Conservation (phyloP, 2,329 filamentous ascomycete species). For the Microdochium nivale region DNA sequence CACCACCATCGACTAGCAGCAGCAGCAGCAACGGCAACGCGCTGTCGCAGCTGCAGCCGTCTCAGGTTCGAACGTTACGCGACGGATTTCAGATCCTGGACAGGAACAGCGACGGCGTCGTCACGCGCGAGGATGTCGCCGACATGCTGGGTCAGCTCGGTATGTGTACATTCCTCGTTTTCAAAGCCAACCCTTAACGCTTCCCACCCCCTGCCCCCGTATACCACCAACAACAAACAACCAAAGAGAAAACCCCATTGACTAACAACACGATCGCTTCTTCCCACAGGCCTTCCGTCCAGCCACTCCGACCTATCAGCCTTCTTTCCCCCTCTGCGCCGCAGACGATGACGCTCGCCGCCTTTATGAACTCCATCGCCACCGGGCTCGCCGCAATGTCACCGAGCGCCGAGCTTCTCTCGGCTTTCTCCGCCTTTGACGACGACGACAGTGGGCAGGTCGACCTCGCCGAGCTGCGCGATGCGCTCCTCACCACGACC, state of each 20-base stretch:
- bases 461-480: constrained; percentile 71
- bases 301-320: constrained; percentile 60
- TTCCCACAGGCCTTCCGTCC: constrained; percentile 58
- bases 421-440: constrained; percentile 91
- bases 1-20: constrained; percentile 23
- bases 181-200: background rate
- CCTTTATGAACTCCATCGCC: constrained; percentile 77
- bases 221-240: background rate
- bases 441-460: constrained; percentile 92
- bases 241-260: background rate
- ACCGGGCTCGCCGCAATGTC: constrained; percentile 67
- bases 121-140: constrained; percentile 74
- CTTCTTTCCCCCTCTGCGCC: constrained; percentile 73
- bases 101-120: constrained; percentile 73
- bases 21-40: constrained; percentile 34
- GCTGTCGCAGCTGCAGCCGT: constrained; percentile 66
- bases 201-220: background rate
- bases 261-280: constrained; percentile 2
- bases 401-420: constrained; percentile 69
- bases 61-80: constrained; percentile 78
- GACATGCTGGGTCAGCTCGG: constrained; percentile 84
- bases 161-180: constrained; percentile 23
- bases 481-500: constrained; percentile 77
- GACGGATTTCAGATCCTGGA: constrained; percentile 94
- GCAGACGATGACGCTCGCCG: constrained; percentile 72